Base-by-base conservation (phyloP, 1,284 basidiomycete genomes). In the Austropuccinia psidii region DNA sequence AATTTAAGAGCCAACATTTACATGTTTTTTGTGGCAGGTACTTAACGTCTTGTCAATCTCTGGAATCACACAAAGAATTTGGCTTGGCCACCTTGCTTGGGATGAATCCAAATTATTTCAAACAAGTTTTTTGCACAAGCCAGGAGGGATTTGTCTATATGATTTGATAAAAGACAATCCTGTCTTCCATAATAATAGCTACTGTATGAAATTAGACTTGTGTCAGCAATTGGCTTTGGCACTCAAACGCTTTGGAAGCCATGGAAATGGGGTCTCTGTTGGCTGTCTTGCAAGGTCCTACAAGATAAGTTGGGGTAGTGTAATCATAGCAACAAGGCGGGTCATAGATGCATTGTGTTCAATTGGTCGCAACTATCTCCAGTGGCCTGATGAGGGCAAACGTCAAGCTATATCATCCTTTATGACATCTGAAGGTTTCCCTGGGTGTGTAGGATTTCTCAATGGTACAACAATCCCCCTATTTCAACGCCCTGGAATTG, bases 381-480 rank as follows among this genome's bases (percentile, higher is more conserved):
- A n/a, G n/a, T 55, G 54, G 54, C 54, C 54, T 31, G 27, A 21
- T 29, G 17, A 4, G 5, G 54, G 17, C 35, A 4, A 31, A 55
- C 6, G 54, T 29, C 19, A 7, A 31, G 54, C 27, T 9, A 55
- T 55, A 8, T 55, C 24, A 4, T 24, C 27, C 6, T 24, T 55
- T 19, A 55, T 55, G 54, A 55, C 27, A 29, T 24, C 6, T 6
- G 27, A 55, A 55, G 54, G 54, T 29, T 55, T 55, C 43, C 9
- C 9, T 15, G 15, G 15, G 13, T 54, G 50, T 54, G 24, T 54
- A 11, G 24, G 50, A 15, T 61, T 61, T 43, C 21, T 61, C 7
- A n/a, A 61, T 37, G 58, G 58, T 17, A 61, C 58, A 13, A 61
- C 58, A 5, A 61, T 61, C n/a, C 58, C 58, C 9, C 27, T 61